Conservation (phyloP, 2,329 filamentous ascomycete species). For the Thelonectria olida region DNA sequence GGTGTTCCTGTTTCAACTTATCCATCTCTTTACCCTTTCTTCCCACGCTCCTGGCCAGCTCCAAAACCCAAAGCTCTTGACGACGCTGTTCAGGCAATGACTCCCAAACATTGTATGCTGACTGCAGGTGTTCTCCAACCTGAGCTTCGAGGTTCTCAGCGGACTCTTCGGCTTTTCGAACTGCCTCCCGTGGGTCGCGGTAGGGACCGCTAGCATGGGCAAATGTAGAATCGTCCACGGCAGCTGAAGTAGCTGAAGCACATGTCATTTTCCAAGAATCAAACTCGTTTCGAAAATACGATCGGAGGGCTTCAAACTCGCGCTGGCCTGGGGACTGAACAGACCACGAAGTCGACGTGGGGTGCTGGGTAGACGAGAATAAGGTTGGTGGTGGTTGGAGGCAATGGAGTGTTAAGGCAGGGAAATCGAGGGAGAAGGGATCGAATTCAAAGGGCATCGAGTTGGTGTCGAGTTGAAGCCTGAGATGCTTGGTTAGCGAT, state of each 20-base stretch:
- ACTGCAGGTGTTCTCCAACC: constrained; percentile 78
- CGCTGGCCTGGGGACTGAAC: constrained; percentile 77
- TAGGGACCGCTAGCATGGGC: constrained; percentile 52
- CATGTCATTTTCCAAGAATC: constrained; percentile 68
- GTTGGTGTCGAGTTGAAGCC: constrained; percentile 63
- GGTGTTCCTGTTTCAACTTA: constrained; percentile 59
- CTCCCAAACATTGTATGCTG: constrained; percentile 81
- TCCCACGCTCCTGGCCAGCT: constrained; percentile 68
- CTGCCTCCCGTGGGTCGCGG: constrained; percentile 55
- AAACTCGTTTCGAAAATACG: constrained; percentile 74
- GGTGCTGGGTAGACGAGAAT: constrained; percentile 81
- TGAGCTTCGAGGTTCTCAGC: constrained; percentile 73
- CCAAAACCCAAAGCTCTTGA: constrained; percentile 68
- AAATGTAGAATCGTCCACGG: constrained; percentile 61
- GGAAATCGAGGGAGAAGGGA: constrained; percentile 85
- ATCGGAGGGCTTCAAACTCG: constrained; percentile 77
- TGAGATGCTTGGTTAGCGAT: constrained; percentile 41
- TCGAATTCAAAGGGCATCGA: constrained; percentile 81
- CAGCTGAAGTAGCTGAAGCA: constrained; percentile 58
- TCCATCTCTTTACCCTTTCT: constrained; percentile 65
- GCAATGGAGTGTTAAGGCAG: constrained; percentile 82
- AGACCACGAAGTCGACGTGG: constrained; percentile 83
- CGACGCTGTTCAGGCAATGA: constrained; percentile 65
- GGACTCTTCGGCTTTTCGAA: constrained; percentile 58
- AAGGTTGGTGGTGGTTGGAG: constrained; percentile 83